phyloP scores from a whole-genome alignment of 1,139 yeast genomes.

The Candida labiduridarum region DNA sequence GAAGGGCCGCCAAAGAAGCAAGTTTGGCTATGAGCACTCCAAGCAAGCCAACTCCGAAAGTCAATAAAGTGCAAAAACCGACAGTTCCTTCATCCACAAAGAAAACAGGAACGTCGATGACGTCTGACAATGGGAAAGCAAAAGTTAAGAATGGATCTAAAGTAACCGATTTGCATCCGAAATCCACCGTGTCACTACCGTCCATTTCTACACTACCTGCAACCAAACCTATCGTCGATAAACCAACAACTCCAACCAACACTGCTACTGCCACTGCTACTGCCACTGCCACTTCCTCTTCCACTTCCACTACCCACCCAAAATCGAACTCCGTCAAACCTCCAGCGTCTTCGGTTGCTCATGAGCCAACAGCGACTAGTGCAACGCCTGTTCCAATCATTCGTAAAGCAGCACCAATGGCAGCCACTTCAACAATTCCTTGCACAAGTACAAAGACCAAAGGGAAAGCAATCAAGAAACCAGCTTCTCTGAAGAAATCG shows the following conservation, averaged over 20 bases:
- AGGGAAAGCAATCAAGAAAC: background rate
- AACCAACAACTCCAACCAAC: constrained; percentile 1
- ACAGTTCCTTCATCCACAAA: background rate
- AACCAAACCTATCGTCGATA: no score
- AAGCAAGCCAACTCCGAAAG: background rate
- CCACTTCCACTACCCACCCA: no score
- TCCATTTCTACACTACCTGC: no score
- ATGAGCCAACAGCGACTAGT: background rate
- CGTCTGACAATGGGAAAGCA: background rate
- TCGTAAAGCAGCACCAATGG: background rate
- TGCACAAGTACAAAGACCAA: background rate
- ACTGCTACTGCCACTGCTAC: no score
- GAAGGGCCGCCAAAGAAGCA: constrained; percentile 12
- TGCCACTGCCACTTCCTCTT: no score
- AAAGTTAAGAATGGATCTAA: background rate
- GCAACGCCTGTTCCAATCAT: background rate
- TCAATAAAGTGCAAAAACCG: constrained; percentile 14
- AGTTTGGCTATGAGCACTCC: background rate
- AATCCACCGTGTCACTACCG: no score
- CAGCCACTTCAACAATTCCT: background rate
- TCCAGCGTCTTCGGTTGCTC: no score
- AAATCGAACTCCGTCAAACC: background rate
- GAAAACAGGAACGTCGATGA: background rate
- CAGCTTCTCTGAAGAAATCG: background rate
- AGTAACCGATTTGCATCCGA: no score